Base-by-base conservation (phyloP, 2,329 filamentous ascomycete species). In the Hymenoscyphus fructigenus region DNA sequence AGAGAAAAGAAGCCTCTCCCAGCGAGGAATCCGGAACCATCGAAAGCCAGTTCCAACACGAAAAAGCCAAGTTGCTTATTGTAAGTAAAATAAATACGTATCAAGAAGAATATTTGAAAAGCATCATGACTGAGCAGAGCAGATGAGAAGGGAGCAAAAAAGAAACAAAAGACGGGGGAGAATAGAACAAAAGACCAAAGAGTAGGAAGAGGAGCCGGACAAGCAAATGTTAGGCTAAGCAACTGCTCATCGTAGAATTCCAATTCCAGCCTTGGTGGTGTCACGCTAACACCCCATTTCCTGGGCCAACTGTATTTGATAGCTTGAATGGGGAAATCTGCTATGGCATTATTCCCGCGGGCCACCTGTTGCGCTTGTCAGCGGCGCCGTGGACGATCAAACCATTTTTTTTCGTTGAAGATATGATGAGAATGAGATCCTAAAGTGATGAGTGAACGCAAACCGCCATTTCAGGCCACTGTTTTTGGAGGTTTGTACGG, bases 121-220 rank as follows among this genome's bases (percentile, higher is more conserved):
- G 66, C 68, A 67, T 73, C 68, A 71, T 71, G 65, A 65, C 69
- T 60, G 44, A 58, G 67, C 67, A 66, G 66, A 71, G 68, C 68
- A 67, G 63, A 36, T 55, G 34, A 20, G 26, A 53, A 58, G 38
- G 20, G 55, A 61, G 57, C 41, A n/a, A 61, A 44, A 34, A 57
- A 57, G 57, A 20, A 59, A 63, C 60, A 62, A 62, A 59, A 65
- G 15, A 47, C 57, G 53, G 23, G 60, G 53, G 26, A 63, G 50
- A 63, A 36, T 47, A 63, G 62, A 62, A 64, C 50, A 47, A 26
- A 60, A 32, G 63, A 64, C 23, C 34, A 32, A 28, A 29, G 28
- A 15, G 29, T 36, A 59, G 26, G 60, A 60, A 59, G 58, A 47
- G 61, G 47, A 28, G 23, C 28, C 44, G 44, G n/a, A 36, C 34